A percentile compares a stretch with the other conserved stretches of the same genome.
These are phyloP conservation scores for Penicillium sp. DNA, from an alignment of 2,329 filamentous ascomycete genomes.

Conservation along the genomic window DNA sequence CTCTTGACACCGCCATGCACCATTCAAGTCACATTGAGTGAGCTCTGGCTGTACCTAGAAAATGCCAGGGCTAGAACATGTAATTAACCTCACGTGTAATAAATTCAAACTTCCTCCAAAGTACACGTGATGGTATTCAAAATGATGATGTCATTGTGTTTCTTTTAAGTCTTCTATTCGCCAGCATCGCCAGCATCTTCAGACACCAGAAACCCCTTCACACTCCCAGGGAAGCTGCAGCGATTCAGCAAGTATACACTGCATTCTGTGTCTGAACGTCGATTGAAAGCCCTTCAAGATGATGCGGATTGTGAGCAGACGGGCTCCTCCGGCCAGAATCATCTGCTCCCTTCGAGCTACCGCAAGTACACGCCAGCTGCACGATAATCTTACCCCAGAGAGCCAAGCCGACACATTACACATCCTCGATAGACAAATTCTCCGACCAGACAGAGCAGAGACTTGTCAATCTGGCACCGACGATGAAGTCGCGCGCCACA, in stretches of 20 bases:
- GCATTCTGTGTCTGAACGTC: too few species aligned
- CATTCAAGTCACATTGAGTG: background rate
- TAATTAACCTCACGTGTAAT: background rate
- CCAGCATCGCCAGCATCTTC: background rate
- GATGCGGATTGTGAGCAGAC: background rate
- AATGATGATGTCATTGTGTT: slow-evolving; percentile 17
- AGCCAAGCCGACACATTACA: background rate
- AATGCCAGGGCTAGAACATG: background rate
- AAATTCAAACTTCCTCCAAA: background rate
- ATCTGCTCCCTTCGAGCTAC: background rate
- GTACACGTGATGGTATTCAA: background rate
- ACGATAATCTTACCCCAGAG: background rate
- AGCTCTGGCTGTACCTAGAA: background rate
- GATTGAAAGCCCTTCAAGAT: background rate
- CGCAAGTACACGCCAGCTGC: background rate
- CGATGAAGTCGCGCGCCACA: slow-evolving; percentile 32
- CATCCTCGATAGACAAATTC: slow-evolving; percentile 22
- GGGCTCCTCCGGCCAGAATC: background rate
- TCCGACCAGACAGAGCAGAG: slow-evolving; percentile 27
- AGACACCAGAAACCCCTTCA: background rate
- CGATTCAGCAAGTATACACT: background rate
- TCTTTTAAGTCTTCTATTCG: background rate
- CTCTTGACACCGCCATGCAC: background rate
- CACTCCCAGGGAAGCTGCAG: background rate
- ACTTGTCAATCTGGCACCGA: slow-evolving; percentile 34